A percentile compares a stretch with the other conserved stretches of the same genome.
phyloP scores from a whole-genome alignment of 768 basidiomycete genomes.

The Lanmaoa pseudosensibilis region DNA sequence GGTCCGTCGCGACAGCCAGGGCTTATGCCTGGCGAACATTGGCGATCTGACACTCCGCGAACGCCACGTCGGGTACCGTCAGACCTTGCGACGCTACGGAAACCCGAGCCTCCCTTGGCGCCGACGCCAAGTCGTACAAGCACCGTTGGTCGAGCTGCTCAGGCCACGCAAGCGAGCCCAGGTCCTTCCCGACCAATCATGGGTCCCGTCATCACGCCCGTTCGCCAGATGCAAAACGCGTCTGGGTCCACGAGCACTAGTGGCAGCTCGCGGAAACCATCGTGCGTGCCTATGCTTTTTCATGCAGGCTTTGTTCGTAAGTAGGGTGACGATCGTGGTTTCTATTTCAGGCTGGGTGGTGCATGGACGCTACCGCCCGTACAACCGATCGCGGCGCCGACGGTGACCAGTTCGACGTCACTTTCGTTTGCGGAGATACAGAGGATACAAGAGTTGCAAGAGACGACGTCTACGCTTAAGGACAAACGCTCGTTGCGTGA shows the following conservation, averaged over 20 bases:
- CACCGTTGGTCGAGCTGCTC: conserved; percentile 14
- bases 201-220: conserved; percentile 67
- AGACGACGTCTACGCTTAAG: conserved; percentile 35
- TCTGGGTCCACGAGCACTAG: conserved; percentile 23
- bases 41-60: conserved; percentile 4
- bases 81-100: conserved; percentile 10
- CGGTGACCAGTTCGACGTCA: conserved; percentile 19
- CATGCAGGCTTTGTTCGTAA: neutral
- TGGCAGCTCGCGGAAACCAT: conserved; percentile 40
- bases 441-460: conserved; percentile 65
- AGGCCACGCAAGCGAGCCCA: conserved; percentile 26
- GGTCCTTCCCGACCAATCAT: conserved; percentile 35
- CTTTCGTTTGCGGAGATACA: conserved; percentile 87
- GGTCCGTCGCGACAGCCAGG: neutral
- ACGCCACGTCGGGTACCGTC: conserved; percentile 10
- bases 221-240: conserved; percentile 41
- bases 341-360: conserved; percentile 29
- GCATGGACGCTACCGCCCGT: conserved; percentile 67
- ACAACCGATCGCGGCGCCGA: conserved; percentile 42
- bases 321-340: neutral
- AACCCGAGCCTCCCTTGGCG: neutral
- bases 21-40: conserved; percentile 3
- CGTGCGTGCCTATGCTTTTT: conserved; percentile 40
- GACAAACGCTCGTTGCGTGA: conserved; percentile 69
- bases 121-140: neutral